phyloP scores from a whole-genome alignment of 2,329 filamentous ascomycete genomes.

The Akanthomyces lecanii region DNA sequence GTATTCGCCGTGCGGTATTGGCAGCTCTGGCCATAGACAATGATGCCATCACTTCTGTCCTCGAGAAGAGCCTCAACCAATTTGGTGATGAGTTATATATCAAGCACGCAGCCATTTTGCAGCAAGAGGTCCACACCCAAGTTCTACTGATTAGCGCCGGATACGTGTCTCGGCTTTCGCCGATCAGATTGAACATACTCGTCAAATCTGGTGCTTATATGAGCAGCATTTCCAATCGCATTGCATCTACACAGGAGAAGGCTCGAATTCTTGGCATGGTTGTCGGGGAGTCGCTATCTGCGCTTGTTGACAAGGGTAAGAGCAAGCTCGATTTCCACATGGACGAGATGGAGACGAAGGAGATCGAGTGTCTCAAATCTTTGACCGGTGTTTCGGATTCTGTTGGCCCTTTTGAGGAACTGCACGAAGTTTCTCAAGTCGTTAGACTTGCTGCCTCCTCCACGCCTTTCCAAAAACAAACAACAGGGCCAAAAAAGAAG shows the following conservation, averaged over 20 bases:
- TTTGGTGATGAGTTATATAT: conserved; percentile 89
- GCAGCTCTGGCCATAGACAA: conserved; percentile 51
- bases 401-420: conserved; percentile 52
- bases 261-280: conserved; percentile 84
- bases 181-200: conserved; percentile 63
- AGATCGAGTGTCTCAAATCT: conserved; percentile 70
- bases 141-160: conserved; percentile 72
- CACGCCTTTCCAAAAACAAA: conserved; percentile 18
- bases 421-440: conserved; percentile 32
- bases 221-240: conserved; percentile 75
- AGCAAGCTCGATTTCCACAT: conserved; percentile 78
- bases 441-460: background rate
- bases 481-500: conserved; percentile 24
- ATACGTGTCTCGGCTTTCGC: conserved; percentile 63
- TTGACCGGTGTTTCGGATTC: conserved; percentile 61
- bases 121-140: conserved; percentile 86
- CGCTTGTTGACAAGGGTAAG: conserved; percentile 61
- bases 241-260: conserved; percentile 69
- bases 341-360: conserved; percentile 68
- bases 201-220: conserved; percentile 71
- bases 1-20: conserved; percentile 63
- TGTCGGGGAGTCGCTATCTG: conserved; percentile 68
- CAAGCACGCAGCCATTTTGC: conserved; percentile 74
- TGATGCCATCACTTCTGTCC: conserved; percentile 47
- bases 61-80: conserved; percentile 65